Conservation (phyloP, 768 basidiomycete species). For the Mycena filopes region DNA sequence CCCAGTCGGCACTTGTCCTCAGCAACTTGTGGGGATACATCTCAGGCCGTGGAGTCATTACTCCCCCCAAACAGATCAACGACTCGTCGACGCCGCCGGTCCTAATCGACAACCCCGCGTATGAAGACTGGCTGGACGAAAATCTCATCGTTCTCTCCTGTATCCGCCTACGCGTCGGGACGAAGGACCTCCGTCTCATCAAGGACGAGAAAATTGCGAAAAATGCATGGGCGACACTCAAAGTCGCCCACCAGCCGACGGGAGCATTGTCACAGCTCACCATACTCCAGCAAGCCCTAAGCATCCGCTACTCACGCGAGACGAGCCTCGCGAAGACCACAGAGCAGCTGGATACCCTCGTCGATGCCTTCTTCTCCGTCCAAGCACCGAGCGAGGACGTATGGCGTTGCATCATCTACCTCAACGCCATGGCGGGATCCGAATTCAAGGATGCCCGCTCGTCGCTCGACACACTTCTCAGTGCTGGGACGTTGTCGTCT, state of each 20-base stretch:
- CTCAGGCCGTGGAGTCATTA: neutral
- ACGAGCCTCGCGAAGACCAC: neutral
- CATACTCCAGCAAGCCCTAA: conserved; percentile 12
- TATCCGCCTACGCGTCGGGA: neutral
- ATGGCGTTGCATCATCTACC: conserved; percentile 7
- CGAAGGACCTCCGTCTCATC: conserved; percentile 4
- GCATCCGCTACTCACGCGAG: neutral
- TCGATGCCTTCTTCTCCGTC: conserved; percentile 15
- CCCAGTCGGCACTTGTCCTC: conserved; percentile 5
- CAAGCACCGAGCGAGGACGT: conserved; percentile 9
- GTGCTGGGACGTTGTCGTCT: conserved; percentile 1
- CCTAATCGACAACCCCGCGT: neutral
- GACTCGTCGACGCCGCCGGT: neutral
- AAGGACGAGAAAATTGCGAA: neutral
- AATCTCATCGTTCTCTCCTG: conserved; percentile 10
- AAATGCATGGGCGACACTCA: neutral
- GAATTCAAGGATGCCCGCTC: conserved; percentile 12
- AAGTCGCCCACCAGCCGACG: conserved; percentile 4
- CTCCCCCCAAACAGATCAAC: neutral
- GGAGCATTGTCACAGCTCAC: conserved; percentile 13
- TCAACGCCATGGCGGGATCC: conserved; percentile 1
- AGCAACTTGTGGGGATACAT: conserved; percentile 1
- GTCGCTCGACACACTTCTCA: conserved; percentile 9
- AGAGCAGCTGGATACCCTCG: neutral
- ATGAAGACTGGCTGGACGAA: conserved; percentile 6